phyloP scores from a whole-genome alignment of 2,329 filamentous ascomycete species.

The Cytospora mali region DNA sequence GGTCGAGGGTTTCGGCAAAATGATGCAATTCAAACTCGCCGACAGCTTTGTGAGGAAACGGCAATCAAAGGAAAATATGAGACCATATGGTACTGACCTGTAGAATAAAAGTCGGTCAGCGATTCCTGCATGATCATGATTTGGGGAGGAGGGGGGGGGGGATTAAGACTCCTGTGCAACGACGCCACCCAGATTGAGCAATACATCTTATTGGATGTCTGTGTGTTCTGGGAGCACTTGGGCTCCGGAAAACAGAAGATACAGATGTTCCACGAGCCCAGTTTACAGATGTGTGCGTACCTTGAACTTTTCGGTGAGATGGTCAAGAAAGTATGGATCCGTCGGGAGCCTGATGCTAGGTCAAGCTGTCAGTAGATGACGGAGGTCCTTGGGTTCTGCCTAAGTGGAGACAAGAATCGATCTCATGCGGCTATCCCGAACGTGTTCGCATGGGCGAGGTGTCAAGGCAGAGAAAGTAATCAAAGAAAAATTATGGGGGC shows the following conservation, averaged over 20 bases:
- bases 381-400: conserved; percentile 15
- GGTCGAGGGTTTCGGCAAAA: conserved; percentile 26
- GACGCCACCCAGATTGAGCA: conserved; percentile 18
- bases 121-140: conserved; percentile 24
- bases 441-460: conserved; percentile 48
- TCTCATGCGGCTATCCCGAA: conserved; percentile 50
- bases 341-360: conserved; percentile 28
- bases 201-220: conserved; percentile 17
- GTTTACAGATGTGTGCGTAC: conserved; percentile 17
- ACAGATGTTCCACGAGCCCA: conserved; percentile 20
- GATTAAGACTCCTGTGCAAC: conserved; percentile 18
- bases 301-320: conserved; percentile 37
- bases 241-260: conserved; percentile 11
- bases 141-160: conserved; percentile 9
- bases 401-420: conserved; percentile 40
- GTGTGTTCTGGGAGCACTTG: conserved; percentile 11
- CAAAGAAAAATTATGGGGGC: conserved; percentile 33
- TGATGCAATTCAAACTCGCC: conserved; percentile 19
- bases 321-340: conserved; percentile 31
- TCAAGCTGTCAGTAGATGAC: conserved; percentile 33
- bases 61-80: conserved; percentile 27
- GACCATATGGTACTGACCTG: conserved; percentile 27
- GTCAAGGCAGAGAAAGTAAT: conserved; percentile 41
- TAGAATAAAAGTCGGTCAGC: conserved; percentile 28
- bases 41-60: conserved; percentile 24